Conservation (phyloP, 2,329 filamentous ascomycete genomes). For the Cladosporium colombiae region DNA sequence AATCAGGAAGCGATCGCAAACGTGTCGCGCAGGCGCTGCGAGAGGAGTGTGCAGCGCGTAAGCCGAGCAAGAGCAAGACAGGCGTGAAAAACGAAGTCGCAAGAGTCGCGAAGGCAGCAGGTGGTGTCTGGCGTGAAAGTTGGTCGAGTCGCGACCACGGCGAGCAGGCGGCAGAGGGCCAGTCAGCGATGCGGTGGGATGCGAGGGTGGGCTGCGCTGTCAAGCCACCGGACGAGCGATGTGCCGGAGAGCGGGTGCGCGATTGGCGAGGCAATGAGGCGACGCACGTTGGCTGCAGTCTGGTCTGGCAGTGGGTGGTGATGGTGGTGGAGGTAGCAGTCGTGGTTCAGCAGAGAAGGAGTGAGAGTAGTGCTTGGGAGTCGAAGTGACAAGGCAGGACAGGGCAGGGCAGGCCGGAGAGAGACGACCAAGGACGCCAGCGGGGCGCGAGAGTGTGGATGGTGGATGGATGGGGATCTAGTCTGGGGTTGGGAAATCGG, state of each 20-base stretch:
- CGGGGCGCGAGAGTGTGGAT: conserved; percentile 8
- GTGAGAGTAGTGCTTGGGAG: conserved; percentile 3
- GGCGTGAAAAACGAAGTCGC: neutral
- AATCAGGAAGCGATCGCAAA: conserved; percentile 19
- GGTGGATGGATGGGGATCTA: conserved; percentile 14
- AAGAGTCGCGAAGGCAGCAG: conserved; percentile 4
- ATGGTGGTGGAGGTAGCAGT: neutral
- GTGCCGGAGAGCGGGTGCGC: conserved; percentile 9
- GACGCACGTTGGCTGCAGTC: conserved; percentile 9
- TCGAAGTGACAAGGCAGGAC: neutral
- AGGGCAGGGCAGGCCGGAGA: conserved; percentile 5
- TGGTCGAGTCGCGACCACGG: conserved; percentile 13
- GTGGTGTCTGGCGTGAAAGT: neutral
- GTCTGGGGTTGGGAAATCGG: conserved; percentile 9
- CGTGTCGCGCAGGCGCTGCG: conserved; percentile 14
- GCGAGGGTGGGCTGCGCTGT: conserved; percentile 19
- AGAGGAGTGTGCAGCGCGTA: conserved; percentile 2
- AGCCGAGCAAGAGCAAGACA: neutral
- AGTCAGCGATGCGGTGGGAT: conserved; percentile 18
- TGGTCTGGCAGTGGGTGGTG: neutral
- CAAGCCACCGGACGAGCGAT: conserved; percentile 18
- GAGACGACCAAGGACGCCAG: conserved; percentile 1
- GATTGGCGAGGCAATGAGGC: neutral
- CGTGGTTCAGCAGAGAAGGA: neutral
- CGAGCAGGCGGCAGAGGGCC: conserved; percentile 15